Percentiles rank a stretch among this genome's conserved stretches.
Evolutionary conservation across 73 alveolate species (phyloP).

Genomic region (Loxodes magnus): DNA sequence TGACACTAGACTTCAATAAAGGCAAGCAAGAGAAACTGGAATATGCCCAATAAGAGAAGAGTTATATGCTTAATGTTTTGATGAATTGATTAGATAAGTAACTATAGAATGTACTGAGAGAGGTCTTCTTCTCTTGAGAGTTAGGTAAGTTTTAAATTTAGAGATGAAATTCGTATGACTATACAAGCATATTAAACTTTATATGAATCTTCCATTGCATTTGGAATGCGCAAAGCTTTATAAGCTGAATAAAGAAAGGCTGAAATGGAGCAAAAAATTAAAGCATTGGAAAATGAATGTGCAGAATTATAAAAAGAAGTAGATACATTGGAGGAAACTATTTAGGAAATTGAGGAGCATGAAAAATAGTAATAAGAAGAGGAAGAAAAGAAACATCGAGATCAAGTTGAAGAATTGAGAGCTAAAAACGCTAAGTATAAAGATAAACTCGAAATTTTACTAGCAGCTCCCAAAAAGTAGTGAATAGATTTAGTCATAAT

Average conservation of each 20-base stretch:
- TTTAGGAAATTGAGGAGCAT: constrained; percentile 67
- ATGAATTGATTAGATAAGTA: constrained; percentile 91
- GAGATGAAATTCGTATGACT: constrained; percentile 90
- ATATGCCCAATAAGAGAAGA: constrained; percentile 99
- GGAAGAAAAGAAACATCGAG: constrained; percentile 31
- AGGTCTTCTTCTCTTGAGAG: constrained; percentile 93
- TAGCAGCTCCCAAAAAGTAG: constrained; percentile 46
- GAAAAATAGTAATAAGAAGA: constrained; percentile 74
- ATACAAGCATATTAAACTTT: constrained; percentile 85
- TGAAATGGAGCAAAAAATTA: constrained; percentile 69
- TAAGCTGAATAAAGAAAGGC: constrained; percentile 87
- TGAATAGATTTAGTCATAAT: not conserved
- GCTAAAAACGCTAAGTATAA: constrained; percentile 54
- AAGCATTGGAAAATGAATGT: constrained; percentile 63
- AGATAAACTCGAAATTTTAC: constrained; percentile 41
- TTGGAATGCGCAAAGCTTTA: constrained; percentile 94
- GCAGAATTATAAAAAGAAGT: constrained; percentile 78
- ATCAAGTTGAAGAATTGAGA: constrained; percentile 45
- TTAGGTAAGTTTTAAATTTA: no score
- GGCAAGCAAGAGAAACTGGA: constrained; percentile 99
- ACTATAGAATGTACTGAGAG: constrained; percentile 98
- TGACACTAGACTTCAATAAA: constrained; percentile 86
- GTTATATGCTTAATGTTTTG: constrained; percentile 97
- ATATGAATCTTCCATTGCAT: constrained; percentile 95
- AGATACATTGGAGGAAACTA: constrained; percentile 66